Evolutionary conservation across 106 monocot species (phyloP).

Genomic region (Xerophyta viscosa): DNA sequence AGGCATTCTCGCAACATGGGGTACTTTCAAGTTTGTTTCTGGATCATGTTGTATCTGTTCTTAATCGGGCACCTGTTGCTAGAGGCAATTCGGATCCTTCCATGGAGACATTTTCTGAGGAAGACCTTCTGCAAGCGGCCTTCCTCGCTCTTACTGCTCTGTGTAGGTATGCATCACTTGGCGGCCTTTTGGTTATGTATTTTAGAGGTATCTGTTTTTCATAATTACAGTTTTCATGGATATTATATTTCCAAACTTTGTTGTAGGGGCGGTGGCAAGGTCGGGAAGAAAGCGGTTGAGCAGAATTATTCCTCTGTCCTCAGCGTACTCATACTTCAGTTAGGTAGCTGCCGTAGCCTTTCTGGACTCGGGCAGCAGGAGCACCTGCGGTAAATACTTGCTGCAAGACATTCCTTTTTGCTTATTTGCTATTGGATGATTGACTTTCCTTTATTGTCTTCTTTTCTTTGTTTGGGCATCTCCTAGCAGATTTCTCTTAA

Average conservation of each 20-base stretch:
- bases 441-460: background rate
- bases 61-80: slow-evolving; percentile 31
- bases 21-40: slow-evolving; percentile 74
- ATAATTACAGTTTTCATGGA: background rate
- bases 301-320: slow-evolving; percentile 85
- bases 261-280: slow-evolving; percentile 86
- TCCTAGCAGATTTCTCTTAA: slow-evolving; percentile 56
- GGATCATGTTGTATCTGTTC: slow-evolving; percentile 74
- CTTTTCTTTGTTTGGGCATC: slow-evolving; percentile 1
- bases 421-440: background rate
- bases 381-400: slow-evolving; percentile 42
- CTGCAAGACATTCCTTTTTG: background rate
- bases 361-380: slow-evolving; percentile 44
- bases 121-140: slow-evolving; percentile 59
- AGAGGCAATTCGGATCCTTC: slow-evolving; percentile 39
- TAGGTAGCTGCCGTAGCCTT: slow-evolving; percentile 81
- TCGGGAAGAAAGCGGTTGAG: slow-evolving; percentile 89
- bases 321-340: slow-evolving; percentile 71
- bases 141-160: slow-evolving; percentile 68
- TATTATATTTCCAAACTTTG: background rate
- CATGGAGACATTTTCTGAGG: slow-evolving; percentile 32
- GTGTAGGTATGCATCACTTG: slow-evolving; percentile 44
- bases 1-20: slow-evolving; percentile 91
- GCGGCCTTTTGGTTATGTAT: too few species aligned
- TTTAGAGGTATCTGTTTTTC: background rate